phyloP scores from a whole-genome alignment of 306 rosid genomes.

The Trichosanthes truncata region DNA sequence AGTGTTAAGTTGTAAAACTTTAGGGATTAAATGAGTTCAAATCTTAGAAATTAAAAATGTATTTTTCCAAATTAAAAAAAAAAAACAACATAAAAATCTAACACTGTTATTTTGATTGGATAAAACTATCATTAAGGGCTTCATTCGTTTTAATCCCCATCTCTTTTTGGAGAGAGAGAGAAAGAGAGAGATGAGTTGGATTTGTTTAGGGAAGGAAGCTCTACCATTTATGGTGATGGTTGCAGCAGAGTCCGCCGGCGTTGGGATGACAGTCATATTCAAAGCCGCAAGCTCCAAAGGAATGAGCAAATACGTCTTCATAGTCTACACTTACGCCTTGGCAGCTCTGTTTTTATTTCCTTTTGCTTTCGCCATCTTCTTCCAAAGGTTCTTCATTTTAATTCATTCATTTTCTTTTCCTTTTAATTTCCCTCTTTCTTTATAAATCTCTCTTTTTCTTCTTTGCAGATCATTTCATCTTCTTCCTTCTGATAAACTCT shows the following conservation, averaged over 20 bases:
- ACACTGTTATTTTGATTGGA: no score
- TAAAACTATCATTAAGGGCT: no score
- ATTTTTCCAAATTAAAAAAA: no score
- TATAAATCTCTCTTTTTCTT: no score
- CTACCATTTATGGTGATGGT: constrained; percentile 36
- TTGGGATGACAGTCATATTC: constrained; percentile 31
- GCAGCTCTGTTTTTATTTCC: constrained; percentile 34
- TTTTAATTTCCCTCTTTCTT: neutral
- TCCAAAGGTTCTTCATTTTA: constrained; percentile 22
- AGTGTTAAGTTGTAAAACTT: no score
- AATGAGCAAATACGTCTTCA: constrained; percentile 35
- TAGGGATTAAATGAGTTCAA: no score
- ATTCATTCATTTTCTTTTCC: neutral
- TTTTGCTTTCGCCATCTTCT: constrained; percentile 21
- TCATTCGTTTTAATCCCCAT: no score
- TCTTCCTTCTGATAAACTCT: neutral
- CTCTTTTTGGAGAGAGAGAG: neutral
- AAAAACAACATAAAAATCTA: no score
- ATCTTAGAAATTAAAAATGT: no score
- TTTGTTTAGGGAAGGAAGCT: constrained; percentile 20
- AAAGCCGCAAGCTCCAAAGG: constrained; percentile 49
- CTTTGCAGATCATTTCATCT: neutral
- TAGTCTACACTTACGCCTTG: constrained; percentile 26
- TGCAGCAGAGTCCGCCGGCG: constrained; percentile 24
- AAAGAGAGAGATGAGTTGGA: constrained; percentile 19